A percentile compares a stretch with the other conserved stretches of the same genome.
Evolutionary conservation across 768 basidiomycete genomes (phyloP).

Genomic region (Suillus discolor): DNA sequence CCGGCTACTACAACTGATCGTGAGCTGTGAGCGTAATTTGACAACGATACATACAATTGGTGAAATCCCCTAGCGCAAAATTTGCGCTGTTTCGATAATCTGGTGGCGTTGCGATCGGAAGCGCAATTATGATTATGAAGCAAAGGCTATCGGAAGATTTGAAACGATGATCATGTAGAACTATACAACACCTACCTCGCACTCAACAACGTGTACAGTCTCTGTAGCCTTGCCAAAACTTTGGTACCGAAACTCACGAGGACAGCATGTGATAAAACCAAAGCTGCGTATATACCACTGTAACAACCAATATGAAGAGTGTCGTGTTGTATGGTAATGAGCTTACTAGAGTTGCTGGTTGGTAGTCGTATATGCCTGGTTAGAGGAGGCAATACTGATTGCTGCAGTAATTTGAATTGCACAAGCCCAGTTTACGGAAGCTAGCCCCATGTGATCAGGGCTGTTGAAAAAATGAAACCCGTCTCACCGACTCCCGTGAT

Average conservation of each 20-base stretch:
- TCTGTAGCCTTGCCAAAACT: neutral
- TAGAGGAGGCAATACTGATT: neutral
- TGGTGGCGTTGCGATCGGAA: conserved; percentile 34
- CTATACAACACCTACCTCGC: neutral
- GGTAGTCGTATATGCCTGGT: neutral
- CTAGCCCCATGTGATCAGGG: neutral
- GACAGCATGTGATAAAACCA: neutral
- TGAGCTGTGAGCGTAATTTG: neutral
- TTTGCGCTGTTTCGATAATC: conserved; percentile 31
- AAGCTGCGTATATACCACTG: neutral
- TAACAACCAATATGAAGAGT: neutral
- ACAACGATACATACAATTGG: conserved; percentile 28
- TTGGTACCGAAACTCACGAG: neutral
- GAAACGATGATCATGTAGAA: neutral
- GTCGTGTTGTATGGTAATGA: neutral
- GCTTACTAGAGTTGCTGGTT: neutral
- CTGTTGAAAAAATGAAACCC: neutral
- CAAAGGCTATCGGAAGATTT: neutral
- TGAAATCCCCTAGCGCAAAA: conserved; percentile 40
- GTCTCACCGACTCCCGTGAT: neutral
- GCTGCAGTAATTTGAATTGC: neutral
- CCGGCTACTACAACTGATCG: neutral
- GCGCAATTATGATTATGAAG: conserved; percentile 40
- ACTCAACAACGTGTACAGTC: neutral
- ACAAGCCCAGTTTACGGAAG: neutral